Base-by-base conservation (phyloP, 2,329 filamentous ascomycete genomes). In the Rhinocladiella mackenziei region DNA sequence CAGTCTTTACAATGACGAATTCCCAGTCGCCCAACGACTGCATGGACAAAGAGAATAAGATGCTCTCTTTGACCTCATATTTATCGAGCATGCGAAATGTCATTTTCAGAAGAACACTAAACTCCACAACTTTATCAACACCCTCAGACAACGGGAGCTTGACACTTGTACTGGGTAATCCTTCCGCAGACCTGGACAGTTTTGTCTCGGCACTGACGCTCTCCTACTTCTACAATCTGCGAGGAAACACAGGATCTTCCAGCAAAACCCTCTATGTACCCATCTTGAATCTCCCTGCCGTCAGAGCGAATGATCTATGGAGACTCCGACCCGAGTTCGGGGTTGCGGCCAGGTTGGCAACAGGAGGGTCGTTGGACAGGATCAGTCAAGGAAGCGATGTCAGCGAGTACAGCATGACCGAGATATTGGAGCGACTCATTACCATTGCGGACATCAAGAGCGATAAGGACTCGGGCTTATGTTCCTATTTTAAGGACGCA, bases 191-290 rank as follows among this genome's bases (percentile, higher is more conserved):
- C 58, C 71, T 83, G 43, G 79, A 83, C 64, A 82, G 78, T 19
- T 76, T 82, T 58, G 73, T 78, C 44, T 75, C 73, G 44, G 76
- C 78, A 5, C 66, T 83, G 25, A 59, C 80, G n/a, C 81, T 77
- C 57, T 74, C 78, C 25, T 83, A 81, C 60, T 68, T 81, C 35
- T 43, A 65, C 67, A 55, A 63, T 64, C 30, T 63, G 65, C 34
- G n/a, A 25, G 65, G 65, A n/a, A 55, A 61, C 3, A 26, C 37
- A 4, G 13, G n/a, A 17, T 32, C 30, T 32, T 32, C 30, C 9
- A 3, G 4, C 5, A 42, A 17, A 28, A 56, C 60, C n/a, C 60
- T 72, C 5, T 73, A 79, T 56, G 65, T 82, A 6, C 79, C 79
- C 3, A 53, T 83, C 28, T 67, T 78, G 8, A 81, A 82, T 54